Evolutionary conservation across 805 yeast genomes (phyloP), one percentile per base, ranked within the genome.

Genomic region (Candida wancherniae): DNA sequence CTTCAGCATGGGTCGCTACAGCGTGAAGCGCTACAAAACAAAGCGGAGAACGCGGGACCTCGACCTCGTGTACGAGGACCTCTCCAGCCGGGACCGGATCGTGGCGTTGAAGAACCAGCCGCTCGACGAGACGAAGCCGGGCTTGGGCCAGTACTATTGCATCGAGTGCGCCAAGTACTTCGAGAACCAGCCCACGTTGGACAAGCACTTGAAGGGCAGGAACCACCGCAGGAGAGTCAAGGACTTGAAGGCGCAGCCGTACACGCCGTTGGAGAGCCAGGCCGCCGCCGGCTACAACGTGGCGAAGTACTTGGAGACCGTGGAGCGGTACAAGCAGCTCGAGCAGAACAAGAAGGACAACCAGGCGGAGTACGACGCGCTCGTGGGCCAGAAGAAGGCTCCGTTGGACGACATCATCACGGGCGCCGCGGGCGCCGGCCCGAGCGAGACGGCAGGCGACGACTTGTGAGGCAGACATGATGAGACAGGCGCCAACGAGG

Each of bases 131-230:
- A 75, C 78, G 25, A 80, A 81, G 52, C 88, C 97, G 1, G 99
- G 99, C 1, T 63, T 92, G 44, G 99, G 96, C 10, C 97, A 92
- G 59, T 81, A 75, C 58, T 92, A 85, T 58, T 92, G 97, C 59
- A 71, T 92, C 32, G 95, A 87, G 42, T 92, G 99, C 68, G 94
- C 94, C 28, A 84, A 81, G 54, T 86, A 92, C 58, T 86, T 77
- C 51, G 96, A 88, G 54, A 78, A 80, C 35, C 86, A 82, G 26
- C 55, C 60, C 19, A 82, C 94, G 6, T 67, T 84, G 33, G 76
- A 75, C 38, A 69, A 79, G 9, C 99, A 92, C 61, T 61, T 71
- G 40, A 75, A 76, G 46, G 69, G 82, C 4, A 88, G 87, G 51
- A 71, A 78, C 6, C 99, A 92, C 60, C 88, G 83, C 57, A 75